Base-by-base conservation (phyloP, 768 basidiomycete genomes). In the Suillus fuscotomentosus region DNA sequence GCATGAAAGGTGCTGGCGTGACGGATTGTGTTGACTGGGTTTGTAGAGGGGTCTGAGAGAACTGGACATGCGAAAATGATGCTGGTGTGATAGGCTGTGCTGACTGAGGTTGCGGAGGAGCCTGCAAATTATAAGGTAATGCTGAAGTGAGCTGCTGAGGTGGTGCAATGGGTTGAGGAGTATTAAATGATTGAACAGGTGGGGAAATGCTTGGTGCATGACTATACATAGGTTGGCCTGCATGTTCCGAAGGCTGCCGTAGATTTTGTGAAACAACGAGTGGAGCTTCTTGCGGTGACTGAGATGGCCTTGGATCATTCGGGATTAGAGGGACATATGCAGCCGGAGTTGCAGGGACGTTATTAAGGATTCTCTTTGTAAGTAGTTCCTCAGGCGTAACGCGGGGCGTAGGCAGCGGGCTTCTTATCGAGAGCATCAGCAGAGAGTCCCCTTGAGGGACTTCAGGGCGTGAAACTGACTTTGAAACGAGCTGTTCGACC, bases 381-480 rank as follows among this genome's bases (percentile, higher is more conserved):
- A 66, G 41, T 22, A 68, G 64, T 45, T 79, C 79, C 14, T 80
- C 76, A 17, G 87, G 87, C 15, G 86, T 88, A 17, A 80, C 78
- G 34, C 88, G 80, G 20, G 88, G 88, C 4, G 88, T 89, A 39
- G 88, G 87, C 61, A 89, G 71, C 61, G 83, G 81, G 69, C 84
- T 86, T 84, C 83, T 87, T 83, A 72, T 70, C 56, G 67, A 60
- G 31, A 27, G 48, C 15, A 68, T 75, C 66, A 72, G 60, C 61
- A 34, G 62, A 54, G 63, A 27, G 65, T 60, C 67, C 63, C 53
- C 62, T 42, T 61, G 39, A 38, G 56, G 51, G 63, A 56, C 63
- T 50, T 61, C 34, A 36, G 56, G 51, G 64, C 57, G 54, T 60
- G 41, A 27, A 56, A 80, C 84, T 78, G 78, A 86, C 84, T 85